Conservation (phyloP, 257 asterid species). For the Thymus mandschuricus region DNA sequence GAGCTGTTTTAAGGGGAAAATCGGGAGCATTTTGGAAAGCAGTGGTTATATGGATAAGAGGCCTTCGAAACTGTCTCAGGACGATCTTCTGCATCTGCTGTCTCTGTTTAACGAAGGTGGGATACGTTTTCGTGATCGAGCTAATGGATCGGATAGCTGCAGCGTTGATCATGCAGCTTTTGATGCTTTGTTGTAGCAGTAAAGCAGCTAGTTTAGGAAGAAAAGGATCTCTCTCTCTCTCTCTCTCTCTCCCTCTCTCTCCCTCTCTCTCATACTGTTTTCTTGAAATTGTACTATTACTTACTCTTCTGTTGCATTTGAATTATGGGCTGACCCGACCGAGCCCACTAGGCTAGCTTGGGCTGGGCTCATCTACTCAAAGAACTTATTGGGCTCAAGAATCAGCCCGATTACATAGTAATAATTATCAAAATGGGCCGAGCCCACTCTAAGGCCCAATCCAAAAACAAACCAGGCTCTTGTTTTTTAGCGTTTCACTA, state of each 20-base stretch:
- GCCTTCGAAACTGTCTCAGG: conserved; percentile 72
- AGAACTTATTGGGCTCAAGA: no score
- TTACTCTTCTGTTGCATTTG: not conserved
- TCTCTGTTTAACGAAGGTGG: conserved; percentile 69
- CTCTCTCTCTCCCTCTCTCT: not conserved
- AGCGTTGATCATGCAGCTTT: conserved; percentile 37
- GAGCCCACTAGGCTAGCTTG: no score
- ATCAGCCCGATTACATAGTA: no score
- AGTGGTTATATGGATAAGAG: conserved; percentile 75
- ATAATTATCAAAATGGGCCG: no score
- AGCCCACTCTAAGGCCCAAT: no score
- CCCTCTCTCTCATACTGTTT: not conserved
- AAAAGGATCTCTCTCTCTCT: no score
- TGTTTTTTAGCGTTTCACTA: no score
- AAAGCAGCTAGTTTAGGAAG: not conserved
- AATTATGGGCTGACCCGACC: no score
- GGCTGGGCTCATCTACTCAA: no score
- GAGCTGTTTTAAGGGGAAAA: conserved; percentile 51
- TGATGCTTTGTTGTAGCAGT: conserved; percentile 37
- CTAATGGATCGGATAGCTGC: conserved; percentile 32
- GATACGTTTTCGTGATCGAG: conserved; percentile 59
- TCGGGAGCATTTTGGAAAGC: conserved; percentile 47
- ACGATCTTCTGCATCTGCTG: conserved; percentile 60
- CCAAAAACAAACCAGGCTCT: no score
- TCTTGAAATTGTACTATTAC: not conserved